Evolutionary conservation across 495 filamentous ascomycete species (phyloP), one percentile per base, ranked within the genome.

Genomic region (Neurospora sp.): DNA sequence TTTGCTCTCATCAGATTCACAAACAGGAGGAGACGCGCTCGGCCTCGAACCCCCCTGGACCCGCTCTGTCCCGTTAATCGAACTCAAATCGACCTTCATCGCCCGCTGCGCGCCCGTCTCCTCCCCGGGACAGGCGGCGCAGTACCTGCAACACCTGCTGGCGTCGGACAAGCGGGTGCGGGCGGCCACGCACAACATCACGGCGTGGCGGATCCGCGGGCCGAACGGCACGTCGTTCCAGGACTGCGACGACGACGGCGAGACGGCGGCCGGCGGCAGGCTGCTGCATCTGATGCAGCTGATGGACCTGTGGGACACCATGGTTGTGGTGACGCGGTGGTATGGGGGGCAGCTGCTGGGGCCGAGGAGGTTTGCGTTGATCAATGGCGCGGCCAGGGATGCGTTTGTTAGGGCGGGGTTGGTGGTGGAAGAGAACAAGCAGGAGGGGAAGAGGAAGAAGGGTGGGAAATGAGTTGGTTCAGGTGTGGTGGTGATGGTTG

Each of bases 311-410:
- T 97, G 93, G 93, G 88, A 96, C 80, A 89, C 91, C 8, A 89
- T 98, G 79, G 94, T 98, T 2, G 91, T 99, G n/a, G 96, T 99
- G 20, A 93, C 91, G 42, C 82, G 96, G 70, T 99, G 96, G 96
- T 98, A 96, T 83, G 96, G 96, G 0, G 96, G 96, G 0, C 86
- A 95, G 53, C 90, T 92, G 72, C 80, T 99, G 31, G 96, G 96
- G 0, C 94, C 94, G 68, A 90, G 94, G 77, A 83, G 96, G 72
- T 99, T 99, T 80, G 88, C 93, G 39, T 84, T 97, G 35, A 98
- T 99, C 74, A 96, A 96, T 77, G 86, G 87, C 71, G 93, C 88
- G 22, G 96, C 94, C 10, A 86, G 94, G 75, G 94, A 97, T 82
- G 92, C 92, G 37, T 85, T 99, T 77, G 87, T 97, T 14, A 88